Conservation (phyloP, 129 eudicot species). For the Gnaphalium uliginosum region DNA sequence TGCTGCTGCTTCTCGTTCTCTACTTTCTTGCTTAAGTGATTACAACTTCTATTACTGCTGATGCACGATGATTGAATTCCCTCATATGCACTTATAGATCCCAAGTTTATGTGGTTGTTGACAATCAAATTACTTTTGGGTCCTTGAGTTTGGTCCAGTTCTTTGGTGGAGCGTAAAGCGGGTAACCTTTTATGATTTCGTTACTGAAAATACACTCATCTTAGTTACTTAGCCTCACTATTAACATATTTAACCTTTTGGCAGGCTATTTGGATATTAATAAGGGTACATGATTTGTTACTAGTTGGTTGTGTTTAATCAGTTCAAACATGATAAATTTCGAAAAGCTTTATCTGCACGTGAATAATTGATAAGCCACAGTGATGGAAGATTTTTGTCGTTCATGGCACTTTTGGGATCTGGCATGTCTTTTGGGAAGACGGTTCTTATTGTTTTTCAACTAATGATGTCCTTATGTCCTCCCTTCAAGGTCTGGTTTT, state of each 20-base stretch:
- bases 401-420: constrained; percentile 17
- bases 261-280: constrained; percentile 70
- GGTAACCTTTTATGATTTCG: constrained; percentile 43
- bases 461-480: constrained; percentile 23
- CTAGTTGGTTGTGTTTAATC: constrained; percentile 51
- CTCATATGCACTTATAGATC: constrained; percentile 28
- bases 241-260: constrained; percentile 60
- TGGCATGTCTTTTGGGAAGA: constrained; percentile 35
- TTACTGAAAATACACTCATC: constrained; percentile 22
- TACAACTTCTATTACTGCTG: constrained; percentile 49
- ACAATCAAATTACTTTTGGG: constrained; percentile 40
- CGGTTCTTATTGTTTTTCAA: constrained; percentile 35
- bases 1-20: constrained; percentile 57
- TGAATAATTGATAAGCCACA: constrained; percentile 28
- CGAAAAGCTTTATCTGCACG: constrained; percentile 47
- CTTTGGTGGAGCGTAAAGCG: constrained; percentile 31
- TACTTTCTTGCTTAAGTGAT: constrained; percentile 54
- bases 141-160: constrained; percentile 32
- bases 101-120: constrained; percentile 23
- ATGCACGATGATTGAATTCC: constrained; percentile 45
- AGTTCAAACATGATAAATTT: constrained; percentile 45
- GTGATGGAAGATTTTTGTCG: constrained; percentile 35
- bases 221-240: constrained; percentile 10
- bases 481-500: neutral
- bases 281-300: constrained; percentile 56